Conservation (phyloP, 2,329 filamentous ascomycete species). For the Apiospora arundinis region DNA sequence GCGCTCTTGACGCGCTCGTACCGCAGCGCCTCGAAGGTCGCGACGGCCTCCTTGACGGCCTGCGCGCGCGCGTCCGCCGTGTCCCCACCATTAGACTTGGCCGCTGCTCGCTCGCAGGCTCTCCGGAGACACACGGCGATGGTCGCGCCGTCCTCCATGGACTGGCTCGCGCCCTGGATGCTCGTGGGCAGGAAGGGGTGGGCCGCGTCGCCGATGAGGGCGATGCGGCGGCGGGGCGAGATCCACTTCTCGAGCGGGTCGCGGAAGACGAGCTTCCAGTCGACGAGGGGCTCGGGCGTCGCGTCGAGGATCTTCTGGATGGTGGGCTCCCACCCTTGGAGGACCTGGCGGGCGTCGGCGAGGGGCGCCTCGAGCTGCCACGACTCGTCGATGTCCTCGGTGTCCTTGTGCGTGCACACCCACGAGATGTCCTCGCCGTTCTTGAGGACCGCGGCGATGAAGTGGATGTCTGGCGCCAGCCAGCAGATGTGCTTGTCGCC, state of each 20-base stretch:
- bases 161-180: conserved; percentile 54
- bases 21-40: conserved; percentile 51
- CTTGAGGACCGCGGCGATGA: conserved; percentile 59
- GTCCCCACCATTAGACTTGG: background rate
- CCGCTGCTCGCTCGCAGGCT: conserved; percentile 27
- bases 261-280: conserved; percentile 47
- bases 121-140: conserved; percentile 50
- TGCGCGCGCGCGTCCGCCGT: conserved; percentile 30
- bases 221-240: conserved; percentile 46
- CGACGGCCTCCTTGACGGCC: conserved; percentile 48
- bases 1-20: conserved; percentile 54
- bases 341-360: conserved; percentile 38
- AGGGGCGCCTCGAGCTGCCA: conserved; percentile 35
- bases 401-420: conserved; percentile 57
- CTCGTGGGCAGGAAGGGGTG: conserved; percentile 57
- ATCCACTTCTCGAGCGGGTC: conserved; percentile 49
- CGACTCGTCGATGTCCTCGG: conserved; percentile 38
- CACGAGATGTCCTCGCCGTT: conserved; percentile 58
- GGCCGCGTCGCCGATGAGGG: conserved; percentile 56
- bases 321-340: conserved; percentile 41
- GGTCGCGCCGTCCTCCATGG: conserved; percentile 56
- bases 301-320: conserved; percentile 49
- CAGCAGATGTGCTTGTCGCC: conserved; percentile 59
- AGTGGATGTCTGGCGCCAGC: conserved; percentile 59
- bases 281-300: conserved; percentile 40